Percentiles rank a stretch among this genome's conserved stretches.
Conservation (phyloP, 305 asterid species). For the Fraxinus sp. region DNA sequence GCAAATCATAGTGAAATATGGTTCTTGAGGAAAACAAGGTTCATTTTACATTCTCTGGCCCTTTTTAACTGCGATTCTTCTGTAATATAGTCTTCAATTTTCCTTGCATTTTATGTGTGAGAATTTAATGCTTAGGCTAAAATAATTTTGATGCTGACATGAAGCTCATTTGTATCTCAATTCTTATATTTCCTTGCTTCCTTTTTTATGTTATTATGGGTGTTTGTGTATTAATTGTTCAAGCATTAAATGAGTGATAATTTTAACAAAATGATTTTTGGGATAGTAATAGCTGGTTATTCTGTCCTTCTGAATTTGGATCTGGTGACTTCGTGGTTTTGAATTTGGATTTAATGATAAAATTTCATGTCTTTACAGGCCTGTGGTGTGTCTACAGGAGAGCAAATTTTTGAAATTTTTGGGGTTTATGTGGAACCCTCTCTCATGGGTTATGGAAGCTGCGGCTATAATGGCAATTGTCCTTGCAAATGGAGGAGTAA, state of each 20-base stretch:
- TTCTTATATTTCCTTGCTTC: not conserved
- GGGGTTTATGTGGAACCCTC: slow-evolving; percentile 99
- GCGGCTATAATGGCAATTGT: slow-evolving; percentile 99
- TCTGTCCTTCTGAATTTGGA: not conserved
- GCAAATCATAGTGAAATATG: no score
- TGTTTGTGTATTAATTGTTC: slow-evolving; percentile 5
- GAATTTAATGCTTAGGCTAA: slow-evolving; percentile 22
- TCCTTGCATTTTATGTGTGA: slow-evolving; percentile 3
- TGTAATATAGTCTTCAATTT: not conserved
- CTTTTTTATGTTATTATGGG: not conserved
- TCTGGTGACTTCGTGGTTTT: slow-evolving; percentile 3
- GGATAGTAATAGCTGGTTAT: not conserved
- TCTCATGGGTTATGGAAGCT: slow-evolving; percentile 99
- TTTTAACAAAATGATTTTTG: slow-evolving; percentile 1
- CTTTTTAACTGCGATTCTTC: slow-evolving; percentile 19
- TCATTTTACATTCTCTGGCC: not conserved
- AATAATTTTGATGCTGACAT: slow-evolving; percentile 15
- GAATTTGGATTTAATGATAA: not conserved
- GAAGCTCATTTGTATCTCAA: not conserved
- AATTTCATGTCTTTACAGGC: slow-evolving; percentile 4
- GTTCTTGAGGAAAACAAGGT: slow-evolving; percentile 85
- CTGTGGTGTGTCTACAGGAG: slow-evolving; percentile 50
- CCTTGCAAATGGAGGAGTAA: slow-evolving; percentile 99
- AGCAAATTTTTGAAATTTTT: slow-evolving; percentile 84
- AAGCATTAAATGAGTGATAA: slow-evolving; percentile 16